phyloP scores from a whole-genome alignment of 2,329 filamentous ascomycete species.

The Blastomyces gilchristii region DNA sequence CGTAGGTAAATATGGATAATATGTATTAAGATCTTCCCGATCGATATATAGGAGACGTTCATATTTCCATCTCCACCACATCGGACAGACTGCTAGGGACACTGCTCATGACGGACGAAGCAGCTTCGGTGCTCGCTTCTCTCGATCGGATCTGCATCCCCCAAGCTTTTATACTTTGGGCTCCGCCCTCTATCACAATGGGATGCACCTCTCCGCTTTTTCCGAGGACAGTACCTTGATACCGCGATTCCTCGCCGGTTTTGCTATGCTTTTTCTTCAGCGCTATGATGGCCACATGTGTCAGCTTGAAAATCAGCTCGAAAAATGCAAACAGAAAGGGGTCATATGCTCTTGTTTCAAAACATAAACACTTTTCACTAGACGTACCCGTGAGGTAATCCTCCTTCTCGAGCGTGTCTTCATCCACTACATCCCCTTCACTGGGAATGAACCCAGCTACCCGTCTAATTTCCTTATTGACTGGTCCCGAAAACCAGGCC shows the following conservation, averaged over 20 bases:
- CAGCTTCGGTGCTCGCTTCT: conserved; percentile 23
- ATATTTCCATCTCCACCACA: conserved; percentile 29
- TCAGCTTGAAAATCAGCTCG: conserved; percentile 4
- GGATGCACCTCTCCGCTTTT: conserved; percentile 59
- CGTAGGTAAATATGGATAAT: background rate
- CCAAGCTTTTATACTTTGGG: conserved; percentile 60
- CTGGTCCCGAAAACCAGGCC: conserved; percentile 63
- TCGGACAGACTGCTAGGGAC: conserved; percentile 32
- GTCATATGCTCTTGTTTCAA: background rate
- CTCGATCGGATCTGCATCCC: conserved; percentile 29
- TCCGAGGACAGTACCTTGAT: conserved; percentile 73
- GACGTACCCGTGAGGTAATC: conserved; percentile 58
- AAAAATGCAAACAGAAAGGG: conserved; percentile 3
- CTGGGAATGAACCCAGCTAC: conserved; percentile 62
- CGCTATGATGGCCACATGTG: conserved; percentile 35
- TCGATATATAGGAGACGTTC: conserved; percentile 12
- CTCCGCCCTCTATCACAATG: conserved; percentile 69
- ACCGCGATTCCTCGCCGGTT: conserved; percentile 75
- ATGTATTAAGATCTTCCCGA: background rate
- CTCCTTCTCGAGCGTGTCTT: conserved; percentile 47
- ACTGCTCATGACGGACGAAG: conserved; percentile 32
- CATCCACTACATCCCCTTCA: conserved; percentile 41
- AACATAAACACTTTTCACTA: background rate
- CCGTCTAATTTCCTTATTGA: conserved; percentile 69
- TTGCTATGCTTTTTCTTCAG: conserved; percentile 91